Base-by-base conservation (phyloP, 2,329 filamentous ascomycete genomes). In the Aspergillus sp. region DNA sequence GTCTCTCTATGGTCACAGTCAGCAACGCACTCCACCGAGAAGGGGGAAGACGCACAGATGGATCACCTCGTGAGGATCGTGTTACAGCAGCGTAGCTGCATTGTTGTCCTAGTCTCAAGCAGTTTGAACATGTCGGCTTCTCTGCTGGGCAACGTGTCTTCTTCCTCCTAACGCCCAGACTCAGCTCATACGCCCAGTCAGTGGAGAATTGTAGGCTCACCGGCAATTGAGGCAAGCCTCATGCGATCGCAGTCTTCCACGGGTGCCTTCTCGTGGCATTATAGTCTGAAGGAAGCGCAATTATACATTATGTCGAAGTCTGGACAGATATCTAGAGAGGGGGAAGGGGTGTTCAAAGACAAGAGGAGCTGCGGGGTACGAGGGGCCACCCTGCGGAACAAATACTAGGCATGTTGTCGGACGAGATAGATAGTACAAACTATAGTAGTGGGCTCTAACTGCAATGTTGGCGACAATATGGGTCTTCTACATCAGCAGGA, bases 141-240 rank as follows among this genome's bases (percentile, higher is more conserved):
- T 81, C 78, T 5, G 77, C 78, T 0, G 78, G 78, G 59, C 78
- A 81, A 31, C 78, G 73, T 2, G 75, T 79, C 61, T 81, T 81
- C 59, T 81, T 80, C 49, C 77, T 65, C 61, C 77, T 75, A 49
- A 45, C 25, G n/a, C n/a, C n/a, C n/a, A 4, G 16, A 5, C 9
- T 10, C 3, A 31, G n/a, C n/a, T 25, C n/a, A 21, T 20, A 17
- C 21, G 10, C 11, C 44, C 17, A 16, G 17, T 23, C 13, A 29
- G 21, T 21, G n/a, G n/a, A 31, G 21, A 49, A 23, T 20, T n/a
- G n/a, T n/a, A 11, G 7, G 63, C 70, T 53, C 46, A 80, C 77
- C 76, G 70, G 75, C 78, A 80, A 55, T 76, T 78, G 47, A 79
- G 69, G 52, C 67, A 70, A 21, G 67, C 67, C 49, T 69, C 64